Evolutionary conservation across 2,329 filamentous ascomycete species (phyloP), one percentile per base, ranked within the genome.

Genomic region (Cytospora piceae): DNA sequence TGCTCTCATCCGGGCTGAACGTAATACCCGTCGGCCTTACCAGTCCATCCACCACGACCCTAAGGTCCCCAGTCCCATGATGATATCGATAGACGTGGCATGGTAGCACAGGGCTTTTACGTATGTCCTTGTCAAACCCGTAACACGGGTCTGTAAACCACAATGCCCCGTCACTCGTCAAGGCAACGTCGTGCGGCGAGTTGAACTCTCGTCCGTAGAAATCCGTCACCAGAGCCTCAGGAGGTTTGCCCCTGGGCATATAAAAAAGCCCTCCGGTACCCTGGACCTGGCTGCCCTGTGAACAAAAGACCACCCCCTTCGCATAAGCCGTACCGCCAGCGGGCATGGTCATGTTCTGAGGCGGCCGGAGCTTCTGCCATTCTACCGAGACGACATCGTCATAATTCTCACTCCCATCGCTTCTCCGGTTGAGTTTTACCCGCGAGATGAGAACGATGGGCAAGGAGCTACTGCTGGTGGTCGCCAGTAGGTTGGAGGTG

Each of bases 321-420:
- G 90, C 88, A 67, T 86, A 83, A 69, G 87, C 83, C 6, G 83
- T 69, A 20, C 84, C 85, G 29, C 90, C 90, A 72, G 94, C 92
- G 2, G 81, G 81, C 78, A 82, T 81, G 14, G 78, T 70, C 72
- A 84, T 80, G 14, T 68, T 73, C 0, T 74, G 64, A 0, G 82
- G 82, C 0, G 81, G 75, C 0, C 79, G 75, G 3, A 81, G 72
- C 64, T 81, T 81, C 59, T 72, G 68, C 79, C 79, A 81, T 31
- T 76, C 74, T 0, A 77, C 72, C 1, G 73, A 70, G 1, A 71
- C 62, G 46, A 81, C 68, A 58, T 72, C 65, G 51, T 71, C 70
- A 0, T 71, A 63, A 27, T 80, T 68, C 46, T 72, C 64, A 29
- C 70, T 71, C 6, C 66, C 58, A 0, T 56, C 69, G n/a, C 37